Evolutionary conservation across 306 rosid genomes (phyloP), one percentile per base, ranked within the genome.

Genomic region (Citrullus colocynthis): DNA sequence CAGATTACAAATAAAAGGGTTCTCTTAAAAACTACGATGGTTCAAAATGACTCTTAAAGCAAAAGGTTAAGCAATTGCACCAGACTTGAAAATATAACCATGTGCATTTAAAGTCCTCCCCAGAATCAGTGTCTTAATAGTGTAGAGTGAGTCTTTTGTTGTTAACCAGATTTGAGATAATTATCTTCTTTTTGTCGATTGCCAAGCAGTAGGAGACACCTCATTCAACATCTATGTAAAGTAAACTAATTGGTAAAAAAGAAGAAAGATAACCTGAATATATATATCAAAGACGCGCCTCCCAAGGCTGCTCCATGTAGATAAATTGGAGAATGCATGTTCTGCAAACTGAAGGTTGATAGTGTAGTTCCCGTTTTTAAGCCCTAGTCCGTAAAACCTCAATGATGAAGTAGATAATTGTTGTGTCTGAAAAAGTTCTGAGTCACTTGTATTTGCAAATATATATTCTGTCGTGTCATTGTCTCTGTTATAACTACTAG

Each of bases 351-450:
- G 88, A 70, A 92, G 96, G 64, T 78, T 82, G 30, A 92, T 80
- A 51, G 81, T 86, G 80, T 92, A 90, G 78, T 71, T 72, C 2
- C 96, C 93, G 57, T 90, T 89, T 56, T 90, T 63, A 24, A 90
- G 84, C 24, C 93, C 92, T 57, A 90, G 42, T 12, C 97, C 96
- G 78, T 83, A 89, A 82, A 90, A 90, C 81, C 97, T 84, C 42
- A 92, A 71, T 18, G 97, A 92, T 15, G 93, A 90, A 77, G 96
- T 76, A 54, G 97, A 90, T 49, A 90, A 41, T 24, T 96, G 74
- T 17, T 86, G 86, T 28, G 92, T 86, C 84, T 87, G 89, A 55
- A 87, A 90, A 66, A 90, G 82, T 79, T 80, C 91, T 0, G 91
- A 0, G 56, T 84, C 78, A 60, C 82, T 17, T 60, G 90, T 83